A percentile compares a stretch with the other conserved stretches of the same genome.
Conservation (phyloP, 2,329 filamentous ascomycete species). For the Juglanconis oblonga region DNA sequence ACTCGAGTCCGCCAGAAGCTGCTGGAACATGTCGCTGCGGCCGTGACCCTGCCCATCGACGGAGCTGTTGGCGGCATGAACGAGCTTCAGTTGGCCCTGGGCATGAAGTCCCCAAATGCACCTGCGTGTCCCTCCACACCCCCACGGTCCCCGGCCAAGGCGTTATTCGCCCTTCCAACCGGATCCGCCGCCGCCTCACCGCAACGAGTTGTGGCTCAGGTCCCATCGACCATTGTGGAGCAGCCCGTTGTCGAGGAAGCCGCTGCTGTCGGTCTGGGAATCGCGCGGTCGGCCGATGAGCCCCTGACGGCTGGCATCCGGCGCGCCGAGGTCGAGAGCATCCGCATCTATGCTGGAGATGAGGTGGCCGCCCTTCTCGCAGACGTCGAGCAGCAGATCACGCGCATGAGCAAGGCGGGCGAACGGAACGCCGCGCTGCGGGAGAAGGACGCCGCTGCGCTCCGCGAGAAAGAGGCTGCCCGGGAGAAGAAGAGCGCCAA, state of each 20-base stretch:
- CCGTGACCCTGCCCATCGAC: constrained; percentile 49
- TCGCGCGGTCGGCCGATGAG: constrained; percentile 21
- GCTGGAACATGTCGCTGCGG: constrained; percentile 76
- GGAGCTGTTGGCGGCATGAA: constrained; percentile 35
- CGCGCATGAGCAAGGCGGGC: constrained; percentile 35
- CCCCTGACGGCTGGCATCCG: constrained; percentile 20
- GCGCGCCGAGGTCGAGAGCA: constrained; percentile 56
- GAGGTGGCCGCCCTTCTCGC: constrained; percentile 65
- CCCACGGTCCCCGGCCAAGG: constrained; percentile 56
- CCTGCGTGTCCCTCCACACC: constrained; percentile 51
- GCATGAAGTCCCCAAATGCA: constrained; percentile 29
- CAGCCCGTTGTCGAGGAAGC: constrained; percentile 46
- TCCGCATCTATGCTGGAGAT: constrained; percentile 65
- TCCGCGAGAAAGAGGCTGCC: constrained; percentile 18
- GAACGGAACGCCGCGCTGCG: constrained; percentile 37
- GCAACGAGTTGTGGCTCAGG: constrained; percentile 49
- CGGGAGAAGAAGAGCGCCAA: constrained; percentile 8
- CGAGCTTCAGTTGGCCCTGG: constrained; percentile 40
- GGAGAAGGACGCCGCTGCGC: constrained; percentile 18
- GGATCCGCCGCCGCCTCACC: constrained; percentile 43
- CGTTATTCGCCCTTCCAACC: constrained; percentile 28
- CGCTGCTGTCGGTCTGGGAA: constrained; percentile 26
- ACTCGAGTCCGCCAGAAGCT: constrained; percentile 75
- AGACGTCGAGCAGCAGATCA: constrained; percentile 63
- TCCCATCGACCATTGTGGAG: constrained; percentile 55